Evolutionary conservation across 192 early-diverging fungal genomes (phyloP).

Genomic region (Backusella circina): DNA sequence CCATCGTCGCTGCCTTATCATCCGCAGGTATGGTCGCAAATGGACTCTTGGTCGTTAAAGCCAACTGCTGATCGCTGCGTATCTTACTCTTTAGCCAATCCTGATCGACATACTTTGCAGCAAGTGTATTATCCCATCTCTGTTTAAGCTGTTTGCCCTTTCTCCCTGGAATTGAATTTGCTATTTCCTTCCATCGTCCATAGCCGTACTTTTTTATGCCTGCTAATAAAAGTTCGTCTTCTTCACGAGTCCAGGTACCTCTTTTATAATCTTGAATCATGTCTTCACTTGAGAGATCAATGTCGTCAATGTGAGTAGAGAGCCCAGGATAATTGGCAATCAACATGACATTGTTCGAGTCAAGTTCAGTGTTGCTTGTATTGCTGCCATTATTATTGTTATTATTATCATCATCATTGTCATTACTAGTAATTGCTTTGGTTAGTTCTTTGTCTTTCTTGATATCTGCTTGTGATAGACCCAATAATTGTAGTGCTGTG

Average conservation of each 20-base stretch:
- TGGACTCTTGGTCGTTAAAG: neutral
- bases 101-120: constrained; percentile 30
- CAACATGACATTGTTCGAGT: constrained; percentile 13
- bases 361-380: neutral
- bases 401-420: neutral
- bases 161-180: constrained; percentile 25
- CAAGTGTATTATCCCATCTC: constrained; percentile 30
- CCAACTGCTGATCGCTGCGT: constrained; percentile 6
- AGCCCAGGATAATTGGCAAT: constrained; percentile 23
- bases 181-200: constrained; percentile 32
- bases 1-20: neutral
- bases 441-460: neutral
- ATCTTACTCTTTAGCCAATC: constrained; percentile 26
- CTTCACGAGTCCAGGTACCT: constrained; percentile 31
- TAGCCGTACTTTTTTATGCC: constrained; percentile 31
- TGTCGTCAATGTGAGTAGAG: neutral
- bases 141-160: constrained; percentile 34
- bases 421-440: neutral
- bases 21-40: neutral
- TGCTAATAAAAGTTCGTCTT: constrained; percentile 26
- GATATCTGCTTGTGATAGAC: neutral
- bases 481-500: constrained; percentile 20
- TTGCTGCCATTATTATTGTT: neutral
- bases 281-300: constrained; percentile 7
- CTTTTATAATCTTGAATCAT: constrained; percentile 27